Conservation (phyloP, 1,139 yeast genomes). For the Nematodospora anomalae region DNA sequence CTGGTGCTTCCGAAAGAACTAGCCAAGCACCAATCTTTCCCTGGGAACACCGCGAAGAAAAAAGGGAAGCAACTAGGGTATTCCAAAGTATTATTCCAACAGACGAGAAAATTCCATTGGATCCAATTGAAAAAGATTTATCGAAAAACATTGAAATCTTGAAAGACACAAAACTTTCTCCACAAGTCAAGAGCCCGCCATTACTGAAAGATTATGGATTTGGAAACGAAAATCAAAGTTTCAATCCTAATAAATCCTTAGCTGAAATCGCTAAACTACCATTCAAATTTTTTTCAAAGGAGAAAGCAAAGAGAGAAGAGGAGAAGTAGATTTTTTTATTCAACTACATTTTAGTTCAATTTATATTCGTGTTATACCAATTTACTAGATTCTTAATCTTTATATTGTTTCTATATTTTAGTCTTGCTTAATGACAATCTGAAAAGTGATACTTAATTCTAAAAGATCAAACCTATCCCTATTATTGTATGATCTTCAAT, state of each 20-base stretch:
- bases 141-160: constrained; percentile 12
- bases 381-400: no score
- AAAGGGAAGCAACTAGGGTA: constrained; percentile 20
- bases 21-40: constrained; percentile 43
- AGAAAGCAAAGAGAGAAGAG: constrained; percentile 16
- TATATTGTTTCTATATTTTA: no score
- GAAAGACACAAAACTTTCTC: constrained; percentile 7
- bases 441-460: no score
- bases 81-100: constrained; percentile 6
- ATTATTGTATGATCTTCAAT: no score
- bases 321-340: not conserved
- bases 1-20: constrained; percentile 8
- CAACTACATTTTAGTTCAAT: no score
- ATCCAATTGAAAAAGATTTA: constrained; percentile 10
- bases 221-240: constrained; percentile 14
- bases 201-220: constrained; percentile 15
- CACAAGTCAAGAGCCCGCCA: constrained; percentile 5
- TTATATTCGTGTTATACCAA: no score
- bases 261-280: constrained; percentile 28
- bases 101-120: constrained; percentile 31
- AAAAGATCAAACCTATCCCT: no score
- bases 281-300: constrained; percentile 22
- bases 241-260: constrained; percentile 27
- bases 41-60: constrained; percentile 37
- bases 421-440: no score